Conservation (phyloP, 2,329 filamentous ascomycete genomes). For the Calonectria fujianensis region DNA sequence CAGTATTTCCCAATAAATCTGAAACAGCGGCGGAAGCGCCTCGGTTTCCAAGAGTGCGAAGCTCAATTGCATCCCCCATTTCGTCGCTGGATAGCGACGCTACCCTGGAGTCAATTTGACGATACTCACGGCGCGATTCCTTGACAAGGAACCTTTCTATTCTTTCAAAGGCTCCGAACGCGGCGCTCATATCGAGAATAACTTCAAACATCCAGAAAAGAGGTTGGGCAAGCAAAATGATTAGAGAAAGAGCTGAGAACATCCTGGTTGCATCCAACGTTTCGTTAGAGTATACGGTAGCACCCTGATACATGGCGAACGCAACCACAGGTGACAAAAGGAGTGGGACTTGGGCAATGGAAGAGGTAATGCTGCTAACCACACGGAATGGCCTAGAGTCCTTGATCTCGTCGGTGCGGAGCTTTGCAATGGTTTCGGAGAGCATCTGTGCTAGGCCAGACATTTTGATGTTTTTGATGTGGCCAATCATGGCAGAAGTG, state of each 20-base stretch:
- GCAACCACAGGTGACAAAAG: slow-evolving; percentile 62
- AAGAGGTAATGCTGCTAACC: slow-evolving; percentile 59
- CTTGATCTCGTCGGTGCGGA: slow-evolving; percentile 61
- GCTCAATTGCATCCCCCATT: slow-evolving; percentile 2
- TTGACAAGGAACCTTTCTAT: slow-evolving; percentile 62
- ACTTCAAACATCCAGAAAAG: slow-evolving; percentile 63
- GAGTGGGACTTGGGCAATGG: slow-evolving; percentile 59
- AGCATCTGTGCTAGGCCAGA: slow-evolving; percentile 61
- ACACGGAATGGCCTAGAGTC: slow-evolving; percentile 60
- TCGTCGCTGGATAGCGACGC: neutral
- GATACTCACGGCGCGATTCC: slow-evolving; percentile 54
- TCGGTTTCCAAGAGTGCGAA: slow-evolving; percentile 30
- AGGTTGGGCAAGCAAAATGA: slow-evolving; percentile 62
- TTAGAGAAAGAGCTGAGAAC: slow-evolving; percentile 66
- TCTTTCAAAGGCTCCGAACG: slow-evolving; percentile 63
- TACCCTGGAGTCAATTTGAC: slow-evolving; percentile 21
- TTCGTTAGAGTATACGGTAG: slow-evolving; percentile 53
- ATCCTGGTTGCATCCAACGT: slow-evolving; percentile 59
- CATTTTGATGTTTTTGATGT: slow-evolving; percentile 66
- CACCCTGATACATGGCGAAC: slow-evolving; percentile 62
- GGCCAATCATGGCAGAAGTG: slow-evolving; percentile 60
- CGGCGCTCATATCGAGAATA: slow-evolving; percentile 61
- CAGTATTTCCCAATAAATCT: neutral
- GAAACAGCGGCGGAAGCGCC: too few relatives aligned
- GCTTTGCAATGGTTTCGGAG: slow-evolving; percentile 51